phyloP scores from a whole-genome alignment of 2,329 filamentous ascomycete species.

The Periconia sp. region DNA sequence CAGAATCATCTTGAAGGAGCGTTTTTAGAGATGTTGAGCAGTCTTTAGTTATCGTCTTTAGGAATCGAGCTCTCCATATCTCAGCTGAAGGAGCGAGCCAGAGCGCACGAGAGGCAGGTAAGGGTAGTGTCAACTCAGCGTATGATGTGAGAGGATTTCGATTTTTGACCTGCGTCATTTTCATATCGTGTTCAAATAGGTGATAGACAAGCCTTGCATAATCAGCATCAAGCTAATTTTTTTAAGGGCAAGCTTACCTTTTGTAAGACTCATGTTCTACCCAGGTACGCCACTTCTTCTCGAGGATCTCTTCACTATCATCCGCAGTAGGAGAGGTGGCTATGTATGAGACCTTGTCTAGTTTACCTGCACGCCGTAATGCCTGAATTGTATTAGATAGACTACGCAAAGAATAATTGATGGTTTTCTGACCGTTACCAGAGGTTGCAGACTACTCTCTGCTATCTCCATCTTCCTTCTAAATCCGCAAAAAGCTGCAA shows the following conservation, averaged over 20 bases:
- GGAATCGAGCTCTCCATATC: slow-evolving; percentile 62
- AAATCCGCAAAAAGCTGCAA: slow-evolving; percentile 59
- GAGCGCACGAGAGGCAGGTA: slow-evolving; percentile 62
- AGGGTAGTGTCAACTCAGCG: slow-evolving; percentile 64
- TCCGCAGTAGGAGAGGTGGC: slow-evolving; percentile 50
- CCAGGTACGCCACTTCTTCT: slow-evolving; percentile 67
- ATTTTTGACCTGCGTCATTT: slow-evolving; percentile 22
- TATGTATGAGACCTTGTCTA: slow-evolving; percentile 57
- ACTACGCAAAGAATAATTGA: background rate
- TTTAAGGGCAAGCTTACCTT: slow-evolving; percentile 58
- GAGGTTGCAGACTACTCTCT: slow-evolving; percentile 55
- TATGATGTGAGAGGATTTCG: slow-evolving; percentile 63
- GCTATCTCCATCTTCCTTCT: slow-evolving; percentile 59
- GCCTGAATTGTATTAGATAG: slow-evolving; percentile 27
- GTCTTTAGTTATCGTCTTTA: slow-evolving; percentile 9
- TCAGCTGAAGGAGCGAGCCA: slow-evolving; percentile 66
- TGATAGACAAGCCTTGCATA: slow-evolving; percentile 19
- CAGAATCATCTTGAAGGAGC: no score
- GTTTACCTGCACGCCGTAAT: slow-evolving; percentile 57
- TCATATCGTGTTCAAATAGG: slow-evolving; percentile 23
- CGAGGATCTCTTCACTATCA: slow-evolving; percentile 56
- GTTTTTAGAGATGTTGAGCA: no score
- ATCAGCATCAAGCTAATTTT: background rate
- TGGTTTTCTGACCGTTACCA: slow-evolving; percentile 44
- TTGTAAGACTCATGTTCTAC: slow-evolving; percentile 66